A percentile compares a stretch with the other conserved stretches of the same genome.
These are phyloP conservation scores for Podospora australis DNA, from an alignment of 495 filamentous ascomycete genomes.

Conservation along the genomic window DNA sequence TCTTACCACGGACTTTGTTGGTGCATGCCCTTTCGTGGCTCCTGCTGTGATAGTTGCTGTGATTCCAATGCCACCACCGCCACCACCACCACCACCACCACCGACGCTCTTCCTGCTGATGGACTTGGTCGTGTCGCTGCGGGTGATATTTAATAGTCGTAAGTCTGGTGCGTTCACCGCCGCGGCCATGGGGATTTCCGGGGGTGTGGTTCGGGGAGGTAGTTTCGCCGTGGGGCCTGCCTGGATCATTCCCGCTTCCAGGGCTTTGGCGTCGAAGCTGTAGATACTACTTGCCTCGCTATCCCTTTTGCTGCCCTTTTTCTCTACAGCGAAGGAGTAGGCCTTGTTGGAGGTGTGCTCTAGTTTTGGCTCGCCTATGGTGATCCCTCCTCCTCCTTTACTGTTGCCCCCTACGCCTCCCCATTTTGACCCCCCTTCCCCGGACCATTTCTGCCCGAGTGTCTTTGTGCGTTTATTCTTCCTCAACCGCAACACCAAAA, in stretches of 20 bases:
- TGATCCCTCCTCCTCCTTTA: background rate
- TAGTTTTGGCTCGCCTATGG: conserved; percentile 3
- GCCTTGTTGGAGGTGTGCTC: conserved; percentile 7
- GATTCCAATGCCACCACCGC: background rate
- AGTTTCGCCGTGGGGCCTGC: background rate
- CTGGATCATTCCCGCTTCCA: background rate
- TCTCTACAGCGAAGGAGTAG: conserved; percentile 2
- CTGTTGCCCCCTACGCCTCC: conserved; percentile 16
- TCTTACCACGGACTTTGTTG: too few relatives aligned
- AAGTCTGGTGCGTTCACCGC: background rate
- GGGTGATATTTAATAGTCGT: background rate
- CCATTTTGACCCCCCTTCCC: conserved; percentile 27
- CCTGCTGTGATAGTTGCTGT: background rate
- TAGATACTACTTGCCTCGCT: background rate
- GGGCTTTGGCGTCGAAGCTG: background rate
- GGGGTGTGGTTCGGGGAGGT: too few relatives aligned
- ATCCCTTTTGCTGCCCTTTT: background rate
- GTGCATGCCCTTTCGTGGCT: background rate
- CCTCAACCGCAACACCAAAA: conserved; percentile 28
- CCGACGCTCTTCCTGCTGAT: background rate
- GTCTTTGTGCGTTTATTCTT: conserved; percentile 16
- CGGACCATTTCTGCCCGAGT: background rate
- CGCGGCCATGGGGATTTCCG: background rate
- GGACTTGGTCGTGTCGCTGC: background rate
- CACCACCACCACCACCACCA: background rate